These are phyloP conservation scores for Arthrobotrys iridis DNA, from an alignment of 2,329 filamentous ascomycete genomes.

Conservation along the genomic window DNA sequence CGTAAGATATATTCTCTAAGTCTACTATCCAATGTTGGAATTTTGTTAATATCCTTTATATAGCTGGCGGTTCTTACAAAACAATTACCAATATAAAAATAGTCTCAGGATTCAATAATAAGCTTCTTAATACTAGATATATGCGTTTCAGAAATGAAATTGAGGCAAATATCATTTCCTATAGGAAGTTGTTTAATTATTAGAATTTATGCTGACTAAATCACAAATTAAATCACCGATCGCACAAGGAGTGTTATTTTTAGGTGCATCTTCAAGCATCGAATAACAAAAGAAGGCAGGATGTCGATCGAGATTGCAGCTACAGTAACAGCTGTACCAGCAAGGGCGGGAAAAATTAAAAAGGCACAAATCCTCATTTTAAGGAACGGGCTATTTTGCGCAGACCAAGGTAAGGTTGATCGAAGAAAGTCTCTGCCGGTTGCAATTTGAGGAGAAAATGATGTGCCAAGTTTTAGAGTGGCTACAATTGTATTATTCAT, in stretches of 20 bases:
- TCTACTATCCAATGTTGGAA: too few relatives aligned
- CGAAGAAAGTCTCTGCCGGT: background rate
- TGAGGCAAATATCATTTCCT: too few relatives aligned
- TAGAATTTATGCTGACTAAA: too few relatives aligned
- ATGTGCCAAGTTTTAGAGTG: background rate
- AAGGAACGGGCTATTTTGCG: background rate
- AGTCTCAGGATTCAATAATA: too few relatives aligned
- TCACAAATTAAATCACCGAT: background rate
- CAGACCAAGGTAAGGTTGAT: background rate
- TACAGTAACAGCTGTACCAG: background rate
- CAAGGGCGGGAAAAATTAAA: background rate
- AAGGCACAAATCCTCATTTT: background rate
- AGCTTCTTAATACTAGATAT: too few relatives aligned
- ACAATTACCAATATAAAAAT: too few relatives aligned
- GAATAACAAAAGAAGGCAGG: background rate
- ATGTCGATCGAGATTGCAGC: background rate
- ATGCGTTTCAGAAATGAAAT: too few relatives aligned
- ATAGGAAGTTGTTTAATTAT: too few relatives aligned
- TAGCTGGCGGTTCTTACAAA: too few relatives aligned
- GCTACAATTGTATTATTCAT: background rate
- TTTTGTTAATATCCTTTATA: too few relatives aligned
- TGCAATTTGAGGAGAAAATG: background rate
- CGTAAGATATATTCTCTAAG: too few relatives aligned
- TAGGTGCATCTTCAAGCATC: background rate
- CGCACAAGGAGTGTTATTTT: background rate